Conservation (phyloP, 75 land plant genomes). For the Picea glauca region DNA sequence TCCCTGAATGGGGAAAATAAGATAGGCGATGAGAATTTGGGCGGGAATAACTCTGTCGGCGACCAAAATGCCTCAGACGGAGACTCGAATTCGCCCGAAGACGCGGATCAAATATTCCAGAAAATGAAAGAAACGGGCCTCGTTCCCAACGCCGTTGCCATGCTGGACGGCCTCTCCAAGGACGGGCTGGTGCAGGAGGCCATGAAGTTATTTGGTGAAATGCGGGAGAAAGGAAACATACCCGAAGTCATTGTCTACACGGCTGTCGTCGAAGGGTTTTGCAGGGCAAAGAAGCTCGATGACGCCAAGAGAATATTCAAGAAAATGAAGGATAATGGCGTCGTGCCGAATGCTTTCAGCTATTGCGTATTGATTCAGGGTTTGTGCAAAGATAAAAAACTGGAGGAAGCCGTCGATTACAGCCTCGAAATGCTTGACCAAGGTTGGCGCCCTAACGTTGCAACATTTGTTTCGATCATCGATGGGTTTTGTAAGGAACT, state of each 20-base stretch:
- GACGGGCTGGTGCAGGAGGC: conserved; percentile 73
- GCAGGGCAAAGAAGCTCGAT: conserved; percentile 52
- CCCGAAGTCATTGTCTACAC: conserved; percentile 78
- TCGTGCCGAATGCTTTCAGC: conserved; percentile 57
- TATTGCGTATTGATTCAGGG: conserved; percentile 52
- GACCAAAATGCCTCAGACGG: no score
- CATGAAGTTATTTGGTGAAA: conserved; percentile 62
- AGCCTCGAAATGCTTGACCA: conserved; percentile 55
- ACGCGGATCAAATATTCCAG: conserved; percentile 65
- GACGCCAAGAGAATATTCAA: conserved; percentile 57
- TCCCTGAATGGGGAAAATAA: no score
- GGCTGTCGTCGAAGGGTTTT: conserved; percentile 72
- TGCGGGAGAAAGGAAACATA: conserved; percentile 71
- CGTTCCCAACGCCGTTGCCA: conserved; percentile 73
- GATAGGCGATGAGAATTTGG: no score
- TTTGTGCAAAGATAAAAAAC: conserved; percentile 26
- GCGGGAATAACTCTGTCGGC: no score
- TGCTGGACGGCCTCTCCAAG: conserved; percentile 82
- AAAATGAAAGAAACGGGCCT: conserved; percentile 81
- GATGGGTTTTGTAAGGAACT: conserved; percentile 37
- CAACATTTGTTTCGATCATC: conserved; percentile 50
- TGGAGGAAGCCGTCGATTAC: conserved; percentile 45
- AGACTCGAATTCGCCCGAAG: not conserved
- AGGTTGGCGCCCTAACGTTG: conserved; percentile 54
- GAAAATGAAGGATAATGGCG: conserved; percentile 57